A percentile compares a stretch with the other conserved stretches of the same genome.
Evolutionary conservation across 2,329 filamentous ascomycete genomes (phyloP).

Genomic region (Talaromyces sp.): DNA sequence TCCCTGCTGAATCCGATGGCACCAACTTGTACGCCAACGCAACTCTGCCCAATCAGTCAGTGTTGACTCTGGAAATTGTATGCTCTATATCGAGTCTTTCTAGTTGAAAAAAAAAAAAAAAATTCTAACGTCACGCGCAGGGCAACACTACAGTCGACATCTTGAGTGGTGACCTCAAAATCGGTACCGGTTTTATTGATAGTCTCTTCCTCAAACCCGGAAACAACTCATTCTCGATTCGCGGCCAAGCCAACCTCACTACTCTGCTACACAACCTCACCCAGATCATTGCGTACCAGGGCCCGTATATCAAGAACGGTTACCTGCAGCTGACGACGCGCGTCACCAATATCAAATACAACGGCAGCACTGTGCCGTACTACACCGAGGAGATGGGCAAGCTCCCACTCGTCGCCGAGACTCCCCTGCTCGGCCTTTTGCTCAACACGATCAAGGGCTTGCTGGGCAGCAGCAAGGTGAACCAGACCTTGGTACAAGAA

Average conservation of each 20-base stretch:
- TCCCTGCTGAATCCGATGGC: conserved; percentile 36
- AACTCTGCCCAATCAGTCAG: conserved; percentile 52
- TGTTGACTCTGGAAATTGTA: conserved; percentile 48
- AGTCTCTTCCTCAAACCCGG: conserved; percentile 50
- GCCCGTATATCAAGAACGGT: conserved; percentile 19
- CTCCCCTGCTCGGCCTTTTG: conserved; percentile 21
- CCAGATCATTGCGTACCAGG: conserved; percentile 20
- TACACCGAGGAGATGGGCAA: conserved; percentile 28
- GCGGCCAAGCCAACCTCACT: conserved; percentile 42
- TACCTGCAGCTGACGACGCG: conserved; percentile 22
- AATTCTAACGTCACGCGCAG: conserved; percentile 8
- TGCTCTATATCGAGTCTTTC: background rate
- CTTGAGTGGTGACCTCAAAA: conserved; percentile 39
- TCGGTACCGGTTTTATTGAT: conserved; percentile 46
- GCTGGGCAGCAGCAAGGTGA: background rate
- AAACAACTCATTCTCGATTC: conserved; percentile 45
- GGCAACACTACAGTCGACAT: conserved; percentile 52
- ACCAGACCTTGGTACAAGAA: background rate
- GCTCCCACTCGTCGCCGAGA: conserved; percentile 23
- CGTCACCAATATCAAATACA: conserved; percentile 22
- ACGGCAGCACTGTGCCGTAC: conserved; percentile 27
- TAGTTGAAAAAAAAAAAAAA: background rate
- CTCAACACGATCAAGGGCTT: conserved; percentile 20
- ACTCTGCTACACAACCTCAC: conserved; percentile 25
- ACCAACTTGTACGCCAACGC: conserved; percentile 51